A percentile compares a stretch with the other conserved stretches of the same genome.
Conservation (phyloP, 2,329 filamentous ascomycete species). For the Truncatella angustata region DNA sequence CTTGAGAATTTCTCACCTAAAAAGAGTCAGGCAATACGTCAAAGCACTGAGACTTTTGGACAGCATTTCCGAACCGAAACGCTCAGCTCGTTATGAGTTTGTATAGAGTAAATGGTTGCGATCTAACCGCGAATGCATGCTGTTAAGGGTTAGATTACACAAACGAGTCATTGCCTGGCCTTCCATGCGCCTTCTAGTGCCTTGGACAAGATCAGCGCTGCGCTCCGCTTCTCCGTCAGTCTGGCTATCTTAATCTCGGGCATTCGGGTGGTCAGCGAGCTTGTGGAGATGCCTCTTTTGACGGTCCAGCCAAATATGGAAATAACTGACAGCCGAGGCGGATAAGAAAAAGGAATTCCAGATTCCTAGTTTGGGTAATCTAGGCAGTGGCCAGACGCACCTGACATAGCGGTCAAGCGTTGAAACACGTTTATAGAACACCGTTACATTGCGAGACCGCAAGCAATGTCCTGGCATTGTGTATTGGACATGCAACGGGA, state of each 20-base stretch:
- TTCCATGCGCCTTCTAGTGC: slow-evolving; percentile 4
- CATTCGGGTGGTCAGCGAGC: neutral
- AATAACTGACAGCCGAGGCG: neutral
- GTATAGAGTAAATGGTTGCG: neutral
- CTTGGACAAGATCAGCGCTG: neutral
- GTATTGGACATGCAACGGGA: neutral
- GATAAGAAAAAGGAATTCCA: neutral
- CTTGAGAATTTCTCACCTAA: neutral
- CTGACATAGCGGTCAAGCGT: neutral
- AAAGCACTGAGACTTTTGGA: neutral
- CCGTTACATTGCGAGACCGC: neutral
- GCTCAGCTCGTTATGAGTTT: too few species aligned
- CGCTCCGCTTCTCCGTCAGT: neutral
- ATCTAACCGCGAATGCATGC: neutral
- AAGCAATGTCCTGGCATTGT: too few species aligned
- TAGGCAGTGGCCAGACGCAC: neutral
- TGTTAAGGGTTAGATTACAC: neutral
- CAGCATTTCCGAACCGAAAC: neutral
- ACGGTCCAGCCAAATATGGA: too few species aligned
- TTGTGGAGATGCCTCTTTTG: slow-evolving; percentile 5
- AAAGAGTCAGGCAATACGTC: neutral
- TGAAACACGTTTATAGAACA: neutral
- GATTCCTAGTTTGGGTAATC: neutral
- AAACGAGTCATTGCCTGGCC: neutral
- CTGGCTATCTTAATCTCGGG: neutral